A percentile compares a stretch with the other conserved stretches of the same genome.
These are phyloP conservation scores for Alternaria arborescens DNA, from an alignment of 2,329 filamentous ascomycete genomes.

Conservation along the genomic window DNA sequence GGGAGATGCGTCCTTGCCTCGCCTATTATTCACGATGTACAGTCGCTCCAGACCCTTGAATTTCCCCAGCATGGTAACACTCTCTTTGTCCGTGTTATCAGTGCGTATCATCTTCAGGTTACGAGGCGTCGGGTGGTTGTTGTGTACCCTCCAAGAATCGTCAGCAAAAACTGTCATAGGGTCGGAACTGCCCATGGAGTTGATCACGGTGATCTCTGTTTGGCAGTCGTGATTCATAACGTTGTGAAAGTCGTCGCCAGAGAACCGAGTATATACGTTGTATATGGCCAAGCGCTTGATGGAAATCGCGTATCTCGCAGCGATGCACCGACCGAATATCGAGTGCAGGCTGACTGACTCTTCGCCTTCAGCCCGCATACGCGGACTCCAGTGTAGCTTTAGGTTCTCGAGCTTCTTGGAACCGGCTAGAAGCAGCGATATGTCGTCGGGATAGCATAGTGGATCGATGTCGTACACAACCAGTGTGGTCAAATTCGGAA, in stretches of 20 bases:
- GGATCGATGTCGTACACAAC: constrained; percentile 69
- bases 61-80: constrained; percentile 53
- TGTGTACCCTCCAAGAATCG: constrained; percentile 59
- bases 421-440: constrained; percentile 63
- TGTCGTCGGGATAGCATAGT: constrained; percentile 70
- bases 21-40: constrained; percentile 60
- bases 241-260: constrained; percentile 54
- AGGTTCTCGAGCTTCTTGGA: constrained; percentile 64
- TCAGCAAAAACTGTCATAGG: constrained; percentile 64
- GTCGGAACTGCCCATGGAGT: constrained; percentile 58
- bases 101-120: constrained; percentile 59
- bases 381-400: constrained; percentile 67
- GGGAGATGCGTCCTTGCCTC: constrained; percentile 27
- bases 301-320: constrained; percentile 56
- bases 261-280: constrained; percentile 66
- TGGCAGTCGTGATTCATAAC: constrained; percentile 54
- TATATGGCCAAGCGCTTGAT: constrained; percentile 63
- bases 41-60: constrained; percentile 59
- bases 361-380: constrained; percentile 68
- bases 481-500: constrained; percentile 63
- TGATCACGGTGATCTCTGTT: constrained; percentile 63
- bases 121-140: constrained; percentile 34
- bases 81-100: constrained; percentile 59
- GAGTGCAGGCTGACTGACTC: constrained; percentile 63
- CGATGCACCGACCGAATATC: constrained; percentile 65